These are phyloP conservation scores for Oryza punctata DNA, from an alignment of 176 grass and related monocot species.

Conservation along the genomic window DNA sequence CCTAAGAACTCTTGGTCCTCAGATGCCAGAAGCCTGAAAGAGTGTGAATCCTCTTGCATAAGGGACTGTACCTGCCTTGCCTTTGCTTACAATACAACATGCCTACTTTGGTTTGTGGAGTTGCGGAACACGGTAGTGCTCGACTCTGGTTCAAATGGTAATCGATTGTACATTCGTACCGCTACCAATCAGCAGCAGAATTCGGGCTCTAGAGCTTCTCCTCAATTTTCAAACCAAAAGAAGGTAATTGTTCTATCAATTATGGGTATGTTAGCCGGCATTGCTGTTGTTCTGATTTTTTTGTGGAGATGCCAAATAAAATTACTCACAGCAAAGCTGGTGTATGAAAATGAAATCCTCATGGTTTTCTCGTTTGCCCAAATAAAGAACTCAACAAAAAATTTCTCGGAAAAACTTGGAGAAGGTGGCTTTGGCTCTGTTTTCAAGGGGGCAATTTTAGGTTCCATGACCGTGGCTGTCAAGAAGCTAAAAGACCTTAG, in stretches of 20 bases:
- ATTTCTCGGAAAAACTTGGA: conserved; percentile 43
- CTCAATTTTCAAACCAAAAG: too few relatives aligned
- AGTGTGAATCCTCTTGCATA: too few relatives aligned
- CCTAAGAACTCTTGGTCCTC: too few relatives aligned
- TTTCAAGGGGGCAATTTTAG: conserved; percentile 37
- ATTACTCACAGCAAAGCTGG: neutral
- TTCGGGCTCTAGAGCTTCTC: too few relatives aligned
- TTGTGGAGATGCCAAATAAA: neutral
- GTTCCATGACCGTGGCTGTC: conserved; percentile 14
- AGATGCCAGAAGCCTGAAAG: too few relatives aligned
- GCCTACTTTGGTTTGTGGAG: conserved; percentile 3
- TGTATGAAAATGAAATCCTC: neutral
- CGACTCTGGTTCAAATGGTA: neutral
- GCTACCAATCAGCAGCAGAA: too few relatives aligned
- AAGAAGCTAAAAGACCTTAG: conserved; percentile 26
- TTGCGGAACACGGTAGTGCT: neutral
- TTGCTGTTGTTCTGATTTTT: neutral
- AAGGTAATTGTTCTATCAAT: neutral
- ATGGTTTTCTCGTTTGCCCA: neutral
- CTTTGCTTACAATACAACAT: neutral
- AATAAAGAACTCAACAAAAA: conserved; percentile 27
- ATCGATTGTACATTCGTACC: neutral
- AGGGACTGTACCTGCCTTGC: too few relatives aligned
- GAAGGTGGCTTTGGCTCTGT: conserved; percentile 48
- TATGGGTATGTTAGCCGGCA: neutral